Evolutionary conservation across 2,329 filamentous ascomycete genomes (phyloP).

Genomic region (Alternaria alternata): DNA sequence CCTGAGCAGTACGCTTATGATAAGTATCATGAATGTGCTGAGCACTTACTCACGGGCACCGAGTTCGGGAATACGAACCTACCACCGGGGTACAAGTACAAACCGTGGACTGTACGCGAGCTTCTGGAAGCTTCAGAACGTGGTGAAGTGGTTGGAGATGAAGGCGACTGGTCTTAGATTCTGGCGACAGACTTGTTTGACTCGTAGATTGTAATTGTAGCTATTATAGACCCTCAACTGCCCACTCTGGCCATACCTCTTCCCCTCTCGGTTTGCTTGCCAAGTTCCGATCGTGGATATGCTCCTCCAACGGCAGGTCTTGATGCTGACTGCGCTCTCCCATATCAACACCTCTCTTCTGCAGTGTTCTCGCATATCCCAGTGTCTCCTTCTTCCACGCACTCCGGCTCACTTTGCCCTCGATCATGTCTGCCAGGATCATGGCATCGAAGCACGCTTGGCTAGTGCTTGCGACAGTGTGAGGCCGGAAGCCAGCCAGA

Average conservation of each 20-base stretch:
- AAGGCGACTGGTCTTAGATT: conserved; percentile 6
- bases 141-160: conserved; percentile 3
- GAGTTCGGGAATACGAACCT: no score
- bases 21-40: conserved; percentile 12
- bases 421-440: conserved; percentile 51
- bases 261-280: conserved; percentile 9
- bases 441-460: conserved; percentile 58
- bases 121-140: conserved; percentile 4
- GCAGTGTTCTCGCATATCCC: conserved; percentile 49
- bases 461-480: conserved; percentile 57
- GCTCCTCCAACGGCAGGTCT: conserved; percentile 33
- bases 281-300: conserved; percentile 30
- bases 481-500: conserved; percentile 57
- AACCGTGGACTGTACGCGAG: conserved; percentile 10
- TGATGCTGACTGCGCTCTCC: conserved; percentile 54
- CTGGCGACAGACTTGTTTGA: not conserved
- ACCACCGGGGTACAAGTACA: conserved; percentile 3
- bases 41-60: not conserved
- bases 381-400: conserved; percentile 51
- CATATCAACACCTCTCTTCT: conserved; percentile 51
- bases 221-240: conserved; percentile 11
- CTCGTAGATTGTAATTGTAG: not conserved
- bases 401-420: conserved; percentile 45
- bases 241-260: conserved; percentile 39
- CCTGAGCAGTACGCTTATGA: conserved; percentile 16